A percentile compares a stretch with the other conserved stretches of the same genome.
Conservation (phyloP, 2,329 filamentous ascomycete species). For the Hypoxylon sp. region DNA sequence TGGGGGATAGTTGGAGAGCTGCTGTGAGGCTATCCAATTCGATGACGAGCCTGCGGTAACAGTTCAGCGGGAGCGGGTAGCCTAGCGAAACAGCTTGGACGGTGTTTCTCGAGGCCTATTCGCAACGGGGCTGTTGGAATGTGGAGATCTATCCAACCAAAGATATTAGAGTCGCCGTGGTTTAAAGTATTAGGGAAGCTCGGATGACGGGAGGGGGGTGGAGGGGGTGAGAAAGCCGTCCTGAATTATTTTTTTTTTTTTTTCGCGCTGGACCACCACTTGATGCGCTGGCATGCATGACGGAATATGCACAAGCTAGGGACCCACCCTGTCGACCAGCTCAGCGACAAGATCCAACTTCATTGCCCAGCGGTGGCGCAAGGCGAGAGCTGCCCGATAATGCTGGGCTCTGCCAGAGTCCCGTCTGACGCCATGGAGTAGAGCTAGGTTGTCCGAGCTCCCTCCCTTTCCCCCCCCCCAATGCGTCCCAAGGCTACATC, state of each 20-base stretch:
- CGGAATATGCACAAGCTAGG: constrained; percentile 63
- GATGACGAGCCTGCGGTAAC: constrained; percentile 39
- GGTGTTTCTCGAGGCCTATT: constrained; percentile 45
- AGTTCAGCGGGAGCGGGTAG: constrained; percentile 44
- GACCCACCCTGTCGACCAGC: constrained; percentile 55
- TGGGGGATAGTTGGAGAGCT: constrained; percentile 35
- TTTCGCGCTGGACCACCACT: constrained; percentile 54
- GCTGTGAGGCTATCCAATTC: constrained; percentile 41
- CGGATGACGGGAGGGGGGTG: constrained; percentile 47
- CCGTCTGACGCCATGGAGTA: constrained; percentile 37
- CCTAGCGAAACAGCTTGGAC: constrained; percentile 48
- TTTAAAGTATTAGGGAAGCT: constrained; percentile 51
- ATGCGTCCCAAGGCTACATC: constrained; percentile 41
- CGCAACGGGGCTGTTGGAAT: constrained; percentile 44
- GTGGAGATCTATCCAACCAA: constrained; percentile 54
- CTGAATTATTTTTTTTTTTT: too few species aligned
- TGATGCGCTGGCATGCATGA: constrained; percentile 68
- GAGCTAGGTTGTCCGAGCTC: constrained; percentile 39
- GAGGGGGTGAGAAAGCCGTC: constrained; percentile 46
- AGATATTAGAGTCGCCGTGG: constrained; percentile 50
- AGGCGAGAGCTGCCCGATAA: constrained; percentile 45
- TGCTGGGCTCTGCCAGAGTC: constrained; percentile 31
- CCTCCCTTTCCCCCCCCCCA: too few species aligned
- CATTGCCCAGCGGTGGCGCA: constrained; percentile 46
- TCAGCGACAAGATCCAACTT: constrained; percentile 49